These are phyloP conservation scores for Petrea volubilis DNA, from an alignment of 257 asterid species.

Conservation along the genomic window DNA sequence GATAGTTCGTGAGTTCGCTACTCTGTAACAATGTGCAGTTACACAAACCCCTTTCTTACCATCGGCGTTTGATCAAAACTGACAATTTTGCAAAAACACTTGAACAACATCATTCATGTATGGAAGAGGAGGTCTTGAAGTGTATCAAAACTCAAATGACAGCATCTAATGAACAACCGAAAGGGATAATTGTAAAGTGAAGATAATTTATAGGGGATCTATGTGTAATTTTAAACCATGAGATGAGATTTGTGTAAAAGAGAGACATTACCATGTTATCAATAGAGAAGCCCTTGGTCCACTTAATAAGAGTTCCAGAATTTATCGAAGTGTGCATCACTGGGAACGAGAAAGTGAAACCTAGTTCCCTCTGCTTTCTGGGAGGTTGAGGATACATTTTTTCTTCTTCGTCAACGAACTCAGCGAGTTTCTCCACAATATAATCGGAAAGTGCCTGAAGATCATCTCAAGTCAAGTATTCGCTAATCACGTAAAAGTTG, in stretches of 20 bases:
- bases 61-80: too few species aligned
- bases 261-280: slow-evolving; percentile 53
- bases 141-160: too few species aligned
- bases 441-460: slow-evolving; percentile 74
- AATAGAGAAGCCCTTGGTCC: slow-evolving; percentile 91
- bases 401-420: slow-evolving; percentile 61
- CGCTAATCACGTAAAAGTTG: neutral
- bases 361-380: slow-evolving; percentile 65
- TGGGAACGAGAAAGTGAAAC: slow-evolving; percentile 86
- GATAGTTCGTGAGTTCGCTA: too few species aligned
- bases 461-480: neutral
- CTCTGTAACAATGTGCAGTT: too few species aligned
- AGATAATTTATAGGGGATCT: too few species aligned
- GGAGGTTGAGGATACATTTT: slow-evolving; percentile 52
- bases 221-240: neutral
- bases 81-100: too few species aligned
- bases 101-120: too few species aligned
- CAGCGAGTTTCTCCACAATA: slow-evolving; percentile 63
- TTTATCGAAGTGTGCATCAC: slow-evolving; percentile 79
- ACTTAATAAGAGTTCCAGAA: slow-evolving; percentile 82
- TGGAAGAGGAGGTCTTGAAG: too few species aligned
- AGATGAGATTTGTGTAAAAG: slow-evolving; percentile 13
- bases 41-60: too few species aligned
- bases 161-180: too few species aligned
- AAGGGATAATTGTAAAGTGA: too few species aligned